Conservation (phyloP, 1,284 basidiomycete species). For the Cryptococcus wingfieldii region DNA sequence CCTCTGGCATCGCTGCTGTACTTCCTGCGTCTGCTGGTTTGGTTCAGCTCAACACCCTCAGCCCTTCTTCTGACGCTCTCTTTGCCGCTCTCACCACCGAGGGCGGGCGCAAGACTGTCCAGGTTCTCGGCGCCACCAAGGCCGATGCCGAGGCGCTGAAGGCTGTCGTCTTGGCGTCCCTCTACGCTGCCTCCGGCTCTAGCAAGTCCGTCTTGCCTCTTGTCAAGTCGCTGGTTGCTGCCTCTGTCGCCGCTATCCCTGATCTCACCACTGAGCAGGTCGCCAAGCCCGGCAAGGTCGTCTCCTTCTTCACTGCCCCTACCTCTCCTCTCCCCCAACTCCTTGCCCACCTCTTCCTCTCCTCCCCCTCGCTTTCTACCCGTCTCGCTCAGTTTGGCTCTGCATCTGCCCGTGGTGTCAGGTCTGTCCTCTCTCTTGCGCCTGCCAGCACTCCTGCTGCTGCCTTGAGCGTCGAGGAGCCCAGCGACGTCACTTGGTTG, state of each 20-base stretch:
- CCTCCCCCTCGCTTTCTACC: slow-evolving; percentile 43
- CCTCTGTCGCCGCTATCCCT: slow-evolving; percentile 12
- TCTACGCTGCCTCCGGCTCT: slow-evolving; percentile 45
- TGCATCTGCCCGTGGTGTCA: slow-evolving; percentile 42
- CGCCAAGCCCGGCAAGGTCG: slow-evolving; percentile 38
- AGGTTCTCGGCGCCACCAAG: slow-evolving; percentile 35
- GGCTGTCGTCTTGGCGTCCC: slow-evolving; percentile 32
- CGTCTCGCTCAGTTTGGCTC: slow-evolving; percentile 44
- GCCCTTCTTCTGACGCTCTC: slow-evolving; percentile 32
- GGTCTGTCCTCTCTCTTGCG: slow-evolving; percentile 45
- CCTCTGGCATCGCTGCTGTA: slow-evolving; percentile 19
- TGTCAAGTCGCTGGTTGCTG: slow-evolving; percentile 39
- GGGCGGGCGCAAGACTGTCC: slow-evolving; percentile 32
- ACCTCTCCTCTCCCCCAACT: slow-evolving; percentile 44
- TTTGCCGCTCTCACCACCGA: slow-evolving; percentile 27
- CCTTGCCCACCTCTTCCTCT: slow-evolving; percentile 48
- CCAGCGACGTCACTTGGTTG: slow-evolving; percentile 45
- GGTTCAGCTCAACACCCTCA: slow-evolving; percentile 39
- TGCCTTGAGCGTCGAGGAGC: slow-evolving; percentile 21
- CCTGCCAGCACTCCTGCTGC: slow-evolving; percentile 16
- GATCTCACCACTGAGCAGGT: slow-evolving; percentile 17
- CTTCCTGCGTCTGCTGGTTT: slow-evolving; percentile 23
- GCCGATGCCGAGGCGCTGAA: slow-evolving; percentile 42
- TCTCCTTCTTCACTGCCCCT: slow-evolving; percentile 49
- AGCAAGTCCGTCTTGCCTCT: slow-evolving; percentile 38